phyloP scores from a whole-genome alignment of 2,329 filamentous ascomycete species.

The Trichoderma afroharzianum region DNA sequence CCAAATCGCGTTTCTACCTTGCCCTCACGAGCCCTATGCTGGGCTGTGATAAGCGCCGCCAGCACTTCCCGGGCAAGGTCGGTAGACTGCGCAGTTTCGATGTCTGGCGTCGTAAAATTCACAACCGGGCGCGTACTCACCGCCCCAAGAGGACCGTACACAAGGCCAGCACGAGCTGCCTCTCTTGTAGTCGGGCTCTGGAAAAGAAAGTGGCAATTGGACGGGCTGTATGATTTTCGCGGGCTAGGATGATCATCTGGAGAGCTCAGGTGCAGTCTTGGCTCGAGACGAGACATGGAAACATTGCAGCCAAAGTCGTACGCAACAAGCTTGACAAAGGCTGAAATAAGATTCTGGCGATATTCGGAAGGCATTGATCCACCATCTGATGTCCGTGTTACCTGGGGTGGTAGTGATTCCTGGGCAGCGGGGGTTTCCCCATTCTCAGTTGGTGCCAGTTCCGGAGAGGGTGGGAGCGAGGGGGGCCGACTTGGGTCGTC shows the following conservation, averaged over 20 bases:
- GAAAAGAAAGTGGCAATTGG: conserved; percentile 57
- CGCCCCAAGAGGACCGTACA: conserved; percentile 60
- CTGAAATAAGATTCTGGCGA: conserved; percentile 53
- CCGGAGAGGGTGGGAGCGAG: conserved; percentile 33
- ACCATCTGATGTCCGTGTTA: conserved; percentile 46
- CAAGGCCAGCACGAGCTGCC: conserved; percentile 54
- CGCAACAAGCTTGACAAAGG: conserved; percentile 61
- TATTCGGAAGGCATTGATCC: conserved; percentile 56
- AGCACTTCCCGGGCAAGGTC: conserved; percentile 61
- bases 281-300: conserved; percentile 53
- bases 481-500: conserved; percentile 51
- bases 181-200: conserved; percentile 58
- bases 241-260: conserved; percentile 28
- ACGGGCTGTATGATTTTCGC: conserved; percentile 54
- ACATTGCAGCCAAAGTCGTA: conserved; percentile 66
- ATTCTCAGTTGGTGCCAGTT: conserved; percentile 26
- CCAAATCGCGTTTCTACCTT: conserved; percentile 55
- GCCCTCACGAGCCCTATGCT: conserved; percentile 59
- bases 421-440: background rate
- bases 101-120: conserved; percentile 43
- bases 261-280: conserved; percentile 53
- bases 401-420: background rate
- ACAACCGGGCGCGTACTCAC: conserved; percentile 56
- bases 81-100: conserved; percentile 54
- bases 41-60: conserved; percentile 58